Evolutionary conservation across 371 early-diverging fungal genomes (phyloP).

Genomic region (Mucor piriformis): DNA sequence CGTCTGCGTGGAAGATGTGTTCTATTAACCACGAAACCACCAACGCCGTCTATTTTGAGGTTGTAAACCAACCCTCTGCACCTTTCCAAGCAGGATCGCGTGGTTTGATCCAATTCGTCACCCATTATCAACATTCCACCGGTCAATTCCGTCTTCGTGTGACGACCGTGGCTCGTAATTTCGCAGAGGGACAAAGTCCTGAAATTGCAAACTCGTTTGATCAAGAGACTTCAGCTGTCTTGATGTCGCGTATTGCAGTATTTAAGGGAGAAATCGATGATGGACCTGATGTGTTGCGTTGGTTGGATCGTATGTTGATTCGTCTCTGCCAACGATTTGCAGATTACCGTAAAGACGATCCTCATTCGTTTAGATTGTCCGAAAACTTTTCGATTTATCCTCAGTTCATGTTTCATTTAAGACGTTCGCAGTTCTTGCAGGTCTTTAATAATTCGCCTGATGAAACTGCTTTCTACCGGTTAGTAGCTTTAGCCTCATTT

Average conservation of each 20-base stretch:
- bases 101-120: constrained; percentile 94
- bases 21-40: constrained; percentile 88
- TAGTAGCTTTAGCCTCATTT: too few species aligned
- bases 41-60: constrained; percentile 95
- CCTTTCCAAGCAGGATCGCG: constrained; percentile 85
- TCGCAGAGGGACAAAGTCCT: constrained; percentile 89
- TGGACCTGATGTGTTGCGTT: constrained; percentile 97
- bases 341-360: constrained; percentile 96
- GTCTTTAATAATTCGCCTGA: constrained; percentile 99
- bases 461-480: constrained; percentile 95
- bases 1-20: constrained; percentile 95
- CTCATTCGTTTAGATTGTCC: constrained; percentile 87
- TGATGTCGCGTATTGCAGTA: constrained; percentile 98
- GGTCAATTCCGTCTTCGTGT: constrained; percentile 92
- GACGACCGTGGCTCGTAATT: constrained; percentile 94
- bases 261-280: constrained; percentile 98
- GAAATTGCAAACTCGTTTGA: constrained; percentile 95
- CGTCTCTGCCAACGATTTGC: constrained; percentile 97
- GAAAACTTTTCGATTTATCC: constrained; percentile 98
- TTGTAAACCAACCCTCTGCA: constrained; percentile 81
- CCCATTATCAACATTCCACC: constrained; percentile 93
- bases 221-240: constrained; percentile 98
- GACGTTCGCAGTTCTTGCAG: constrained; percentile 98
- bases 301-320: constrained; percentile 99
- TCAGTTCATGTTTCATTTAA: constrained; percentile 99